Percentiles rank a stretch among this genome's conserved stretches.
Evolutionary conservation across 306 rosid species (phyloP).

Genomic region (Geum urbanum): DNA sequence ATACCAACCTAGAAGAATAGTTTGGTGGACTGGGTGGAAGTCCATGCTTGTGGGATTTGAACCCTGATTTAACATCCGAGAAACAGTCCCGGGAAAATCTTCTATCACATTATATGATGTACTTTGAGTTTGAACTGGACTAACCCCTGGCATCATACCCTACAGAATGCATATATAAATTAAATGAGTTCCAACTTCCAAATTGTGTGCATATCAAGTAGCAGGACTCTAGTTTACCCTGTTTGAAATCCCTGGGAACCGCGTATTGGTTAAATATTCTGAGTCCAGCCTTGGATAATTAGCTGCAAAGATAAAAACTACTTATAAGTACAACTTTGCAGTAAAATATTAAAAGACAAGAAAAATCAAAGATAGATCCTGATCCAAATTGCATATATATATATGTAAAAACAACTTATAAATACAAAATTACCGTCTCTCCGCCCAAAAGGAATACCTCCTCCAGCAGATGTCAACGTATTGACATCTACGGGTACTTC

Average conservation of each 20-base stretch:
- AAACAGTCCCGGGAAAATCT: slow-evolving; percentile 68
- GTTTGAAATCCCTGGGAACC: slow-evolving; percentile 57
- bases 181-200: background rate
- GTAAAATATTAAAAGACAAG: slow-evolving; percentile 17
- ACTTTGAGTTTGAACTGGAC: slow-evolving; percentile 49
- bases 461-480: slow-evolving; percentile 60
- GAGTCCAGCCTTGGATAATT: slow-evolving; percentile 27
- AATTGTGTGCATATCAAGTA: background rate
- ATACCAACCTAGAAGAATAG: slow-evolving; percentile 74
- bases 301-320: no score
- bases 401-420: slow-evolving; percentile 7
- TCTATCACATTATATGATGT: slow-evolving; percentile 48
- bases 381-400: background rate
- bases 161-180: slow-evolving; percentile 29
- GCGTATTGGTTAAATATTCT: slow-evolving; percentile 55
- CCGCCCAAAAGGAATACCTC: slow-evolving; percentile 58
- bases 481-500: slow-evolving; percentile 59
- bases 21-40: slow-evolving; percentile 83
- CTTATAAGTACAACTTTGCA: background rate
- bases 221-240: slow-evolving; percentile 44
- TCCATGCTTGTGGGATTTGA: slow-evolving; percentile 86
- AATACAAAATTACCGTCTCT: slow-evolving; percentile 40
- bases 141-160: slow-evolving; percentile 61
- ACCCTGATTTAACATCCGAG: slow-evolving; percentile 63
- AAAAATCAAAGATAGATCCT: background rate